Evolutionary conservation across 2,329 filamentous ascomycete species (phyloP).

Genomic region (Alternaria arbusti): DNA sequence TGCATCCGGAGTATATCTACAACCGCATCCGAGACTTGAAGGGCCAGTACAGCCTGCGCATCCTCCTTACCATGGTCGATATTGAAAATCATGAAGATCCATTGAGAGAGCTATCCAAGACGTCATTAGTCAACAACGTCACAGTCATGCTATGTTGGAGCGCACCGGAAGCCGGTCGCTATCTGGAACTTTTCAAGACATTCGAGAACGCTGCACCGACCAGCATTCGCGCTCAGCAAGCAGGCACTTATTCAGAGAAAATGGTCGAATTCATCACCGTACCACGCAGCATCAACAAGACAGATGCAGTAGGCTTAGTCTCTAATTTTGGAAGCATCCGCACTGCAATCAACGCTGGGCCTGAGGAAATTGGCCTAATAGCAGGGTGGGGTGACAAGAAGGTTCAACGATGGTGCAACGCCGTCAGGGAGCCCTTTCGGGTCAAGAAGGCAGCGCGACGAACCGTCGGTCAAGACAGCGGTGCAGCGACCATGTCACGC

Average conservation of each 20-base stretch:
- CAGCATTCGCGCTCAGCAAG: conserved; percentile 84
- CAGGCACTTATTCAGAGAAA: conserved; percentile 81
- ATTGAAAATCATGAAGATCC: conserved; percentile 93
- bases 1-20: conserved; percentile 98
- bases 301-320: conserved; percentile 87
- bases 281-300: conserved; percentile 89
- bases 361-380: conserved; percentile 84
- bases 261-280: conserved; percentile 92
- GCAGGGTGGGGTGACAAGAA: conserved; percentile 96
- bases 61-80: conserved; percentile 91
- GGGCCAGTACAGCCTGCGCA: conserved; percentile 83
- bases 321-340: conserved; percentile 89
- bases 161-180: conserved; percentile 88
- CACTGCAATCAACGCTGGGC: conserved; percentile 83
- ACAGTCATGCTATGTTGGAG: conserved; percentile 95
- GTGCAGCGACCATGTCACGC: conserved; percentile 28
- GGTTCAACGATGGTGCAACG: conserved; percentile 81
- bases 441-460: conserved; percentile 72
- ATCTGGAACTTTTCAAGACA: conserved; percentile 92
- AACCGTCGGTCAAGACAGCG: conserved; percentile 49
- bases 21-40: conserved; percentile 84
- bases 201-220: conserved; percentile 85
- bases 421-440: conserved; percentile 84
- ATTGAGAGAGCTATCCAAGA: conserved; percentile 89
- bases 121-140: conserved; percentile 87